Base-by-base conservation (phyloP, 352 stramenopile genomes). In the Chloridella minuta region DNA sequence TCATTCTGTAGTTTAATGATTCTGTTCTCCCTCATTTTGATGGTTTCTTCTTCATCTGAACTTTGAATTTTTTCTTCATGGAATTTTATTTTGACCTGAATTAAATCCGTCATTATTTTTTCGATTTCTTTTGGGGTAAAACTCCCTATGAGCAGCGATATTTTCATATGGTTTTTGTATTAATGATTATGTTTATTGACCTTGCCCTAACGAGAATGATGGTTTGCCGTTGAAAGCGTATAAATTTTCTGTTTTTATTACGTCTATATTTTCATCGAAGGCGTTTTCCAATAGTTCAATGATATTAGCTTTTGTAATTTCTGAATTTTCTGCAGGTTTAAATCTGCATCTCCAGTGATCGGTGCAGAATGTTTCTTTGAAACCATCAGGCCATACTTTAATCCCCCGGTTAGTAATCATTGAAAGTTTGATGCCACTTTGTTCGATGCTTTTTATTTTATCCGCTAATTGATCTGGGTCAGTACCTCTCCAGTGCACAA, bases 331-430 rank as follows among this genome's bases (percentile, higher is more conserved):
- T 3, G 21, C 21, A 23, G 80, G 80, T 3, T 23, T 3, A 40
- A 86, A 87, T 3, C 85, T 3, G 85, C 85, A 86, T 4, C 85
- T 3, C 85, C 85, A 86, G 80, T 86, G 85, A 23, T 86, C 85
- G 23, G 23, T 86, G n/a, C 21, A 4, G 85, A 86, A 86, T 21
- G 80, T 86, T 23, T 87, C 85, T n/a, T n/a, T n/a, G 27, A 86
- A 18, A 23, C n/a, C 4, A 23, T 86, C n/a, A 40, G 85, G 85
- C 27, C 80, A 86, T n/a, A 85, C 10, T 4, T 86, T 85, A 21
- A 87, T 23, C 3, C 85, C 85, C 3, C 85, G 10, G 80, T 86
- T 86, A 40, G 85, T 86, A 40, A 86, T 86, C n/a, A 86, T n/a
- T 3, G 21, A 21, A 4, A 86, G 85, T 40, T 86, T 21, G 4